Evolutionary conservation across 768 basidiomycete genomes (phyloP), one percentile per base, ranked within the genome.

Genomic region (Podaxis sp.): DNA sequence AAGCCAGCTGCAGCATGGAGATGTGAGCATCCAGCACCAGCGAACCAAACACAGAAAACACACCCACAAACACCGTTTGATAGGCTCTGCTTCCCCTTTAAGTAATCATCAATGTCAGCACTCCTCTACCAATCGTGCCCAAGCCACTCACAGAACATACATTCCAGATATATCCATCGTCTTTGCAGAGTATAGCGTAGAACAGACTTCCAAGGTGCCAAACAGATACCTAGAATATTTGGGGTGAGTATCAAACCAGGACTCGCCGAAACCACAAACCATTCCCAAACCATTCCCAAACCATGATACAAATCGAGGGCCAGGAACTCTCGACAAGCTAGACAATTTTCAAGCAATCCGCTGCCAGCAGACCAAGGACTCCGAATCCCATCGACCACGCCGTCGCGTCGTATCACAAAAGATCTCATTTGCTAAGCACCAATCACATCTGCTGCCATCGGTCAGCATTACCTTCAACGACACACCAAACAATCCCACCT

Each of bases 11-110:
- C 37, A 52, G 57, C 37, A 50, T 38, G 27, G 40, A 44, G 50
- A 59, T 35, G 37, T 59, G 25, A 51, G 50, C 57, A 38, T 21
- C 37, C 37, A 59, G 3, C 14, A 27, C 37, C 50, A 50, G 57
- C 5, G 16, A 42, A 23, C 50, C 50, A 59, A 59, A 58, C 57
- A 58, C 48, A 58, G 57, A 59, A 51, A 51, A 59, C 50, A 59
- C 57, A 59, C 50, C 38, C 23, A 38, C 57, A 59, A 59, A 59
- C 57, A 59, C 37, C 10, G 37, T 5, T 21, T 51, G 37, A 59
- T 59, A 51, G n/a, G 25, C 50, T 35, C 57, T 28, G 57, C 27
- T 50, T 32, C 48, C 50, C 57, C 57, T 59, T 59, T 51, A 40
- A 38, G 57, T 16, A 52, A 21, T 32, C 37, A 38, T 47, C 57